Base-by-base conservation (phyloP, 306 rosid species). In the Mucuna pruriens region DNA sequence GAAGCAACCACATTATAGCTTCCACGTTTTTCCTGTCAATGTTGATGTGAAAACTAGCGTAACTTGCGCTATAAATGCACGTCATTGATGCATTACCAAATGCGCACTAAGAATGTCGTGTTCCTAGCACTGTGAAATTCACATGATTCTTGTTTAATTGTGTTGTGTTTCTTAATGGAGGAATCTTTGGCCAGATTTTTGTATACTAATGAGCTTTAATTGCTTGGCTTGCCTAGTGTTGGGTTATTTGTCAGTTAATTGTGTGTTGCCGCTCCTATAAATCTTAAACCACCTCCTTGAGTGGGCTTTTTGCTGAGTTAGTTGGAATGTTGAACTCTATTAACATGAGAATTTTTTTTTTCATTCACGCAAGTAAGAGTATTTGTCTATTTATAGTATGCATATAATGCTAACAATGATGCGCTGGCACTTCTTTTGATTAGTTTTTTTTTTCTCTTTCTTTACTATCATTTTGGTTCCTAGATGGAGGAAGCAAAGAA, bases 401-500 rank as follows among this genome's bases (percentile, higher is more conserved):
- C n/a, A 2, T 26, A 23, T 15, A 39, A 36, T 58, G 79, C 23
- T 58, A 7, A 66, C 20, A 6, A 19, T 36, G 58, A 51, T 5
- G 9, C 33, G 39, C 5, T 44, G 23, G 9, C 23, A 29, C 17
- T 26, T 80, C 17, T 42, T 77, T 13, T 84, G 39, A 74, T 52
- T 45, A 20, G 69, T 55, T 72, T 65, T 33, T 44, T 54, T 60
- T 72, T 34, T 45, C 36, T 6, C 44, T 80, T 71, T 15, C 49
- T 75, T 22, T 49, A 22, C 54, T 51, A 1, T 65, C 48, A 40
- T 75, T 62, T 75, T 49, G 68, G 23, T 74, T 85, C 65, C 61
- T 84, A 95, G 99, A 93, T 95, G 94, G 98, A 95, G 82, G 99
- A 95, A 79, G 68, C 97, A 63, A 95, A 87, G 90, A 93, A 91